Evolutionary conservation across 176 grass and related monocot species (phyloP), one percentile per base, ranked within the genome.

Genomic region (Thalia dealbata): DNA sequence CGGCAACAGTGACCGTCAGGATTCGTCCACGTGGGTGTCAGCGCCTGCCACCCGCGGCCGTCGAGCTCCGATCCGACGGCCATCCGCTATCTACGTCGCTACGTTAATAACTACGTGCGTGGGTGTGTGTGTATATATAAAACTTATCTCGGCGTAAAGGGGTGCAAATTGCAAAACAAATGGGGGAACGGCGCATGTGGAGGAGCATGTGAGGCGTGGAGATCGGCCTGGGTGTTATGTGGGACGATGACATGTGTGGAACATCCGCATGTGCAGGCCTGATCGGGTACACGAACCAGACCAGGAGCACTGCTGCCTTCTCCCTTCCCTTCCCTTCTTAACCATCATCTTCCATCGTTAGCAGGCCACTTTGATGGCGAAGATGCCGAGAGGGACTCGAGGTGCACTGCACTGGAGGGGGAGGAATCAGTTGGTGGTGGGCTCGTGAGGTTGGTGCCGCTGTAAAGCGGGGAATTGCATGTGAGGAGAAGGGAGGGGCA

Each of bases 11-110:
- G 38, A 32, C 63, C 29, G 25, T 5, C 63, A 35, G 14, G 63
- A 66, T 66, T 8, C 29, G 10, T 66, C 14, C 63, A 66, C 63
- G 63, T 66, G 63, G 63, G 63, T 66, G 63, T 32, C 63, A 66
- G 63, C 63, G 63, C 14, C 62, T 38, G 26, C 63, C 38, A 6
- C 24, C 14, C 1, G 45, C 45, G 4, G 10, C 6, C 45, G 45
- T n/a, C n/a, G n/a, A n/a, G n/a, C 3, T 18, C 38, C 27, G 14
- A 66, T 19, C 63, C 63, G 27, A 66, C 63, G 63, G 63, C 29
- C 16, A n/a, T n/a, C n/a, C n/a, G n/a, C n/a, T n/a, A n/a, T n/a
- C n/a, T n/a, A n/a, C n/a, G n/a, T n/a, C n/a, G n/a, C n/a, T n/a
- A n/a, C n/a, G n/a, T n/a, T n/a, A n/a, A n/a, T n/a, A n/a, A n/a